Percentiles rank a stretch among this genome's conserved stretches.
Evolutionary conservation across 495 filamentous ascomycete genomes (phyloP).

Genomic region (Aspergillus conjunctus): DNA sequence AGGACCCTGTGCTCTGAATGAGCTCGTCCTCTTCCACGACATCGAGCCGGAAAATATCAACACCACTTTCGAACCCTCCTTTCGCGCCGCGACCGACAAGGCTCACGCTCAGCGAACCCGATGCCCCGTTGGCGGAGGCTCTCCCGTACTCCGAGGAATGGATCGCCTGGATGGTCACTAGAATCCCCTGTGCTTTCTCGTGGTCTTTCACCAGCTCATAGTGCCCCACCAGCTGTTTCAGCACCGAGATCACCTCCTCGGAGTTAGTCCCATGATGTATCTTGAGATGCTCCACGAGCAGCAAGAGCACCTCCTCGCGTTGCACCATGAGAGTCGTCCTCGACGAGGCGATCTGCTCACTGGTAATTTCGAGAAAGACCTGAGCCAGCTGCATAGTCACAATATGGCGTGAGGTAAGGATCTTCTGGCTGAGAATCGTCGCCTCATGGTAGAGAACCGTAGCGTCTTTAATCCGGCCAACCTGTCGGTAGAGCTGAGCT

Average conservation of each 20-base stretch:
- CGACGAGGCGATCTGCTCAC: slow-evolving; percentile 27
- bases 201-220: slow-evolving; percentile 32
- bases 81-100: slow-evolving; percentile 16
- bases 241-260: slow-evolving; percentile 35
- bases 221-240: slow-evolving; percentile 38
- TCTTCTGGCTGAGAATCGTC: slow-evolving; percentile 30
- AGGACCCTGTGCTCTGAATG: slow-evolving; percentile 16
- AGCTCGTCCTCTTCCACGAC: slow-evolving; percentile 25
- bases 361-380: slow-evolving; percentile 39
- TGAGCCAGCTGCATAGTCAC: slow-evolving; percentile 39
- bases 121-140: slow-evolving; percentile 9
- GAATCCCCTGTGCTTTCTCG: slow-evolving; percentile 22
- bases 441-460: slow-evolving; percentile 27
- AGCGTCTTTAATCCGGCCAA: slow-evolving; percentile 16
- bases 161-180: slow-evolving; percentile 12
- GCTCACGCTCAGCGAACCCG: slow-evolving; percentile 16
- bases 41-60: slow-evolving; percentile 24
- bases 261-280: slow-evolving; percentile 38
- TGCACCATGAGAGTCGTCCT: slow-evolving; percentile 43
- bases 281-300: slow-evolving; percentile 42
- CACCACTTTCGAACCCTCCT: slow-evolving; percentile 12
- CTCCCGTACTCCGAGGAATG: slow-evolving; percentile 18
- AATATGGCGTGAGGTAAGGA: slow-evolving; percentile 34
- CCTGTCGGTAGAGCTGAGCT: slow-evolving; percentile 24
- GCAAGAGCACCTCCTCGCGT: slow-evolving; percentile 35